These are phyloP conservation scores for Apophysomyces ossiformis DNA, from an alignment of 371 early-diverging fungal species.

Conservation along the genomic window DNA sequence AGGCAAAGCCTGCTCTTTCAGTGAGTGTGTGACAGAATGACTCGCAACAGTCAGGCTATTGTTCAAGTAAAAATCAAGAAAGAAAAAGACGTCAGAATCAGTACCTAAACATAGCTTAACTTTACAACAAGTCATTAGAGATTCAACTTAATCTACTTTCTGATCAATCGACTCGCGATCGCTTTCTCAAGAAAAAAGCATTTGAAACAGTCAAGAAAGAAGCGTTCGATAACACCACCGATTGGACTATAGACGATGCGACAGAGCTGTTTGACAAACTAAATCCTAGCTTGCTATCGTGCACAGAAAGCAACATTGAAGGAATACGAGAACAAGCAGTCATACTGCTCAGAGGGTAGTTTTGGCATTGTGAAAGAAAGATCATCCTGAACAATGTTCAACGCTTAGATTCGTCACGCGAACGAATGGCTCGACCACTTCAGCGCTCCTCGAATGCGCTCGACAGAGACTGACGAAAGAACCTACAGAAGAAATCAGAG, in stretches of 20 bases:
- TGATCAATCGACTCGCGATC: conserved; percentile 16
- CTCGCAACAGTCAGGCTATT: neutral
- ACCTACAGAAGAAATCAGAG: conserved; percentile 35
- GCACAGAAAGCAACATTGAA: conserved; percentile 33
- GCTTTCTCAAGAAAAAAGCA: conserved; percentile 9
- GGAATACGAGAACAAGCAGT: conserved; percentile 32
- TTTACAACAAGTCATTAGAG: conserved; percentile 1
- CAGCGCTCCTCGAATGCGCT: neutral
- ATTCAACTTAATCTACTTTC: conserved; percentile 4
- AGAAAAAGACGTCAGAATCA: neutral
- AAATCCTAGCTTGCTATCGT: conserved; percentile 1
- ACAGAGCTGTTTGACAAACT: neutral
- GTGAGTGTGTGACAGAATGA: neutral
- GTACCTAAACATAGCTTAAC: neutral
- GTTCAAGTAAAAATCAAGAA: neutral
- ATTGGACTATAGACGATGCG: neutral
- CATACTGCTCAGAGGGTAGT: conserved; percentile 22
- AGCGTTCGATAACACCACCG: neutral
- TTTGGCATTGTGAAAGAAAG: neutral
- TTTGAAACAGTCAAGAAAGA: neutral
- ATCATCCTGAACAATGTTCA: neutral
- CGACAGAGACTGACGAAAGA: conserved; percentile 12
- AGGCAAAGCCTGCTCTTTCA: neutral
- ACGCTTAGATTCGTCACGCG: neutral
- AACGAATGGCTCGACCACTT: neutral